Evolutionary conservation across 768 basidiomycete genomes (phyloP).

Genomic region (Lactarius psammicola): DNA sequence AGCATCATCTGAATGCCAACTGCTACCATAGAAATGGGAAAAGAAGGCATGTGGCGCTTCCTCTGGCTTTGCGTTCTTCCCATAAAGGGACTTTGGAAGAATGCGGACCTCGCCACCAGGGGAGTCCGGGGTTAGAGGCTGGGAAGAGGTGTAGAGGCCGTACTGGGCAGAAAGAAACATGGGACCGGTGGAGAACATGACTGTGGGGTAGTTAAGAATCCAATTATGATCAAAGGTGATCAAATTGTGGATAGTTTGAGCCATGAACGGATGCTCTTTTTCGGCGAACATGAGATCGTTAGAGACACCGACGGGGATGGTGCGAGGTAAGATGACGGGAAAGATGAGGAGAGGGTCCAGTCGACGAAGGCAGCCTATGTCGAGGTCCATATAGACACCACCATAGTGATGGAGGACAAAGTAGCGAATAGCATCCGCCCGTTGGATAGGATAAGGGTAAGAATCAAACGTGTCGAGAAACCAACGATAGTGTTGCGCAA

Average conservation of each 20-base stretch:
- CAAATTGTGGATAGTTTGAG: slow-evolving; percentile 90
- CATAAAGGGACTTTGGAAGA: slow-evolving; percentile 94
- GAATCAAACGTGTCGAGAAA: slow-evolving; percentile 92
- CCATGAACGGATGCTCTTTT: slow-evolving; percentile 83
- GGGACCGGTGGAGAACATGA: slow-evolving; percentile 99
- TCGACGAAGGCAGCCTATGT: slow-evolving; percentile 87
- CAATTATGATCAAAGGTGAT: slow-evolving; percentile 90
- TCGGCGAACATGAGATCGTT: slow-evolving; percentile 96
- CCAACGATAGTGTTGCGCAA: slow-evolving; percentile 84
- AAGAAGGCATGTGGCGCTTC: slow-evolving; percentile 93
- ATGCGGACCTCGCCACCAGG: slow-evolving; percentile 80
- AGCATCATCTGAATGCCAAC: slow-evolving; percentile 98
- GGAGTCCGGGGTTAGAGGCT: slow-evolving; percentile 50
- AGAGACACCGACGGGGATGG: slow-evolving; percentile 94
- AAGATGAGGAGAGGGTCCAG: slow-evolving; percentile 84
- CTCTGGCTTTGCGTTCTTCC: slow-evolving; percentile 84
- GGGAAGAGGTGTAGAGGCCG: slow-evolving; percentile 74
- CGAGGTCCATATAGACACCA: slow-evolving; percentile 94
- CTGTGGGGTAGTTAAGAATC: slow-evolving; percentile 96
- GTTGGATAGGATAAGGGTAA: slow-evolving; percentile 89
- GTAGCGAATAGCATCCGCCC: slow-evolving; percentile 97
- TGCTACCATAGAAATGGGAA: slow-evolving; percentile 95
- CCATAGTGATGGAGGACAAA: slow-evolving; percentile 96
- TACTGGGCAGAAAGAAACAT: slow-evolving; percentile 98
- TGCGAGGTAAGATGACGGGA: slow-evolving; percentile 89